Percentiles rank a stretch among this genome's conserved stretches.
Evolutionary conservation across 2,329 filamentous ascomycete genomes (phyloP).

Genomic region (Aspergillus pseudoglaucus): DNA sequence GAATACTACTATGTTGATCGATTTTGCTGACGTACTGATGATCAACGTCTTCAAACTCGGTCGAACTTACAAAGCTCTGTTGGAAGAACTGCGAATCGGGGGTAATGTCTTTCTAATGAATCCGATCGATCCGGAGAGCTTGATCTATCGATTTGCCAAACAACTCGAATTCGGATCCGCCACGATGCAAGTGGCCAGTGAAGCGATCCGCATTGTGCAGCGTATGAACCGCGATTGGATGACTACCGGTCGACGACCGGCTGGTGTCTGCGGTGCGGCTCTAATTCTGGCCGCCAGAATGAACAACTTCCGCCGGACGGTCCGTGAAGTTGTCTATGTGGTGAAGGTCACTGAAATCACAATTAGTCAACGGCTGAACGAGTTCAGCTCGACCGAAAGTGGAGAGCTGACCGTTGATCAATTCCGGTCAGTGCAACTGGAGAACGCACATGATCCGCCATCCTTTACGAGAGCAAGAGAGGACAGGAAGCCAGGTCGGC

Average conservation of each 20-base stretch:
- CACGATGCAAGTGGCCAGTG: conserved; percentile 76
- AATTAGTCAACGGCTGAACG: conserved; percentile 81
- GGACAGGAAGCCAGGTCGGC: conserved; percentile 50
- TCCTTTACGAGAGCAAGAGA: conserved; percentile 58
- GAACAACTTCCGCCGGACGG: conserved; percentile 93
- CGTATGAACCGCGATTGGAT: conserved; percentile 98
- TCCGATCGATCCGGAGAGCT: conserved; percentile 76
- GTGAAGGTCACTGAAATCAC: conserved; percentile 95
- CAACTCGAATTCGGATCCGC: conserved; percentile 84
- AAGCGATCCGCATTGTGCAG: conserved; percentile 79
- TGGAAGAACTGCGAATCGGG: conserved; percentile 50
- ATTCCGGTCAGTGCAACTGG: conserved; percentile 54
- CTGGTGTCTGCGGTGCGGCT: conserved; percentile 89
- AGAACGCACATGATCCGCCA: conserved; percentile 73
- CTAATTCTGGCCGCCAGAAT: conserved; percentile 92
- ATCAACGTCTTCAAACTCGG: conserved; percentile 92
- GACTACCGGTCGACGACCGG: conserved; percentile 84
- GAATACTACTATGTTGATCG: conserved; percentile 88
- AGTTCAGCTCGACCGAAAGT: conserved; percentile 82
- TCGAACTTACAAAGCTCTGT: conserved; percentile 77
- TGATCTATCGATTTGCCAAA: conserved; percentile 84
- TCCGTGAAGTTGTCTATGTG: conserved; percentile 93
- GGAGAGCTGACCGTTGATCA: conserved; percentile 81
- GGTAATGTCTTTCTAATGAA: conserved; percentile 62
- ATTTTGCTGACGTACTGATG: conserved; percentile 77